phyloP scores from a whole-genome alignment of 768 basidiomycete genomes.

The Psilocybe sp. region DNA sequence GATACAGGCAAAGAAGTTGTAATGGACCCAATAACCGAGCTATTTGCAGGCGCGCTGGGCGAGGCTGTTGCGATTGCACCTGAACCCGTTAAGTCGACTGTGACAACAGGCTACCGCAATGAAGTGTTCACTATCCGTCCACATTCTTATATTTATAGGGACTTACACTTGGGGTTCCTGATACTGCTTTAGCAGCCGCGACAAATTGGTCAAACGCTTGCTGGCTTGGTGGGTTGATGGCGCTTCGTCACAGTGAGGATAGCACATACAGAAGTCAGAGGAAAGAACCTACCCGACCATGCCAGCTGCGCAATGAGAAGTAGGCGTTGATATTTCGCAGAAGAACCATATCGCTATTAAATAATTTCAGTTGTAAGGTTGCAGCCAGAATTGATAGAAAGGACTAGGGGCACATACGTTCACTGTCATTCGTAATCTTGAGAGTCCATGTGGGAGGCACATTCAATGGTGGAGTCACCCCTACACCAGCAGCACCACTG shows the following conservation, averaged over 20 bases:
- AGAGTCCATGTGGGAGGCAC: constrained; percentile 30
- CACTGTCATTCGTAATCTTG: constrained; percentile 26
- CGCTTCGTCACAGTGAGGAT: background rate
- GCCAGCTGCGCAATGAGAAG: constrained; percentile 6
- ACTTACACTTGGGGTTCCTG: constrained; percentile 4
- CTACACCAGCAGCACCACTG: constrained; percentile 26
- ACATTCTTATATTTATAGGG: background rate
- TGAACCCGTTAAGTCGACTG: background rate
- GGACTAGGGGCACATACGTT: constrained; percentile 16
- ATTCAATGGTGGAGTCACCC: constrained; percentile 12
- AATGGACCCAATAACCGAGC: too few relatives aligned
- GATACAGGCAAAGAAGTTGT: too few relatives aligned
- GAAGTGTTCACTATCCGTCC: background rate
- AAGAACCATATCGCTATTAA: constrained; percentile 3
- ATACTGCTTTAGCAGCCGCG: background rate
- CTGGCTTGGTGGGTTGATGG: constrained; percentile 2
- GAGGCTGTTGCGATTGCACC: too few relatives aligned
- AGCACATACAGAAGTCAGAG: too few relatives aligned
- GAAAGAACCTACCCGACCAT: constrained; percentile 4
- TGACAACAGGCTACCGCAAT: background rate
- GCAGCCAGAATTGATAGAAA: background rate
- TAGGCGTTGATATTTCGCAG: constrained; percentile 5
- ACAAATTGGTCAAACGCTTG: background rate
- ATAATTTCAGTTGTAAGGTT: background rate
- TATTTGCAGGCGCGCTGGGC: too few relatives aligned